phyloP scores from a whole-genome alignment of 805 yeast species.

The Scheffersomyces spartinae region DNA sequence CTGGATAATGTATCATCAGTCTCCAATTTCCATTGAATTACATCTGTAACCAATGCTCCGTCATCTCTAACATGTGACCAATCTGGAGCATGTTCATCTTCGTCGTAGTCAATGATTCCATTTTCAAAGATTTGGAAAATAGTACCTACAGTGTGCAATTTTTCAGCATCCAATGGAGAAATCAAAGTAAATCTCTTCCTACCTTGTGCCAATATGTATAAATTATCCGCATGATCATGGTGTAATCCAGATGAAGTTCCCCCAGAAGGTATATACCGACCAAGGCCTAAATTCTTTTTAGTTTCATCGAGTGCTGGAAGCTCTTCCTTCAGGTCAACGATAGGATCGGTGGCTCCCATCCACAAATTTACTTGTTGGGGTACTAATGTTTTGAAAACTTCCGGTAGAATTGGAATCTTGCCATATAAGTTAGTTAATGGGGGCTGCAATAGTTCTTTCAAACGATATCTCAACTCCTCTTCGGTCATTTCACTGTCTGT shows the following conservation, averaged over 20 bases:
- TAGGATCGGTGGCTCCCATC: conserved; percentile 39
- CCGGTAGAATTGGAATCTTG: conserved; percentile 30
- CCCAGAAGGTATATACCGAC: conserved; percentile 43
- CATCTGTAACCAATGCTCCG: conserved; percentile 45
- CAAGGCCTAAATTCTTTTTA: conserved; percentile 25
- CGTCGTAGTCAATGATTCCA: conserved; percentile 56
- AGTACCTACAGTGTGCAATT: conserved; percentile 54
- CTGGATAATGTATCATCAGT: conserved; percentile 8
- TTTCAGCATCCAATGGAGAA: conserved; percentile 49
- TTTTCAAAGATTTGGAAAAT: conserved; percentile 40
- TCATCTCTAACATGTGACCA: conserved; percentile 56
- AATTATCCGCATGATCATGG: conserved; percentile 73
- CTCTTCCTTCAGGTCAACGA: conserved; percentile 4
- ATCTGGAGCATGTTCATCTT: conserved; percentile 41
- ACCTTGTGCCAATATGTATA: conserved; percentile 53
- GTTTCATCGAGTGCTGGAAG: conserved; percentile 4
- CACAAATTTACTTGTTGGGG: conserved; percentile 70
- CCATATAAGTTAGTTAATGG: conserved; percentile 41
- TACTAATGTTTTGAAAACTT: conserved; percentile 27
- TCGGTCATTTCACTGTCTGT: too few species aligned
- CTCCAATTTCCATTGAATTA: conserved; percentile 31
- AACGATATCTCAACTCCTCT: too few species aligned
- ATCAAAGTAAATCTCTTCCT: conserved; percentile 55
- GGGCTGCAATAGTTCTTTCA: conserved; percentile 44
- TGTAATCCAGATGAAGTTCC: conserved; percentile 67